phyloP scores from a whole-genome alignment of 2,329 filamentous ascomycete species.

The Byssoonygena ceratinophila region DNA sequence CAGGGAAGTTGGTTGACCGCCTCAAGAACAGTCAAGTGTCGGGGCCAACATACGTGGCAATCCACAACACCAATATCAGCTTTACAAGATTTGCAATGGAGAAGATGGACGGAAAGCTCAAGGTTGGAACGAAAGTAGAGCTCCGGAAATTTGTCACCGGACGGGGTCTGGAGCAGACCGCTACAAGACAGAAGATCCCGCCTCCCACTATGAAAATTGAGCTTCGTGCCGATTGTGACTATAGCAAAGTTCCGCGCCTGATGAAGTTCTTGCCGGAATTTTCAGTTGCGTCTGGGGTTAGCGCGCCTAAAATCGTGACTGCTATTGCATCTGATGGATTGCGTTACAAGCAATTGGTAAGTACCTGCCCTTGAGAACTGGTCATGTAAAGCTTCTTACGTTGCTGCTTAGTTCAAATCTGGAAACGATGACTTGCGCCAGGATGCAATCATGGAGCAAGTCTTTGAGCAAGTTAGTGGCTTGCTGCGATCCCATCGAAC shows the following conservation, averaged over 20 bases:
- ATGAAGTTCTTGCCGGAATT: constrained; percentile 62
- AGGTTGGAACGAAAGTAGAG: constrained; percentile 53
- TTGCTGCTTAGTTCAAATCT: constrained; percentile 59
- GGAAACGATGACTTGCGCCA: constrained; percentile 93
- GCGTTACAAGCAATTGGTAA: constrained; percentile 72
- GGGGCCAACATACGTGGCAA: constrained; percentile 54
- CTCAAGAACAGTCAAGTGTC: constrained; percentile 46
- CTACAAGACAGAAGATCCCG: constrained; percentile 61
- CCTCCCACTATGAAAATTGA: constrained; percentile 82
- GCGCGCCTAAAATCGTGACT: constrained; percentile 86
- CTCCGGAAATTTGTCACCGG: constrained; percentile 56
- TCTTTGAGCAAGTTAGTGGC: constrained; percentile 90
- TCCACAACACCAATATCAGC: constrained; percentile 62
- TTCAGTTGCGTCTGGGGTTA: constrained; percentile 78
- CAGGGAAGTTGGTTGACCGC: constrained; percentile 54
- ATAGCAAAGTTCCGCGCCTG: constrained; percentile 65
- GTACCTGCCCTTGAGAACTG: constrained; percentile 18
- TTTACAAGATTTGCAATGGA: constrained; percentile 44
- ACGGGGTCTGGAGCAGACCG: constrained; percentile 50
- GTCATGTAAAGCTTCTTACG: neutral
- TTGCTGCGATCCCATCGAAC: constrained; percentile 75
- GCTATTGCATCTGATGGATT: constrained; percentile 66
- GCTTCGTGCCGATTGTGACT: constrained; percentile 61
- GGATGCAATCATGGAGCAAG: constrained; percentile 98
- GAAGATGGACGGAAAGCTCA: constrained; percentile 50